These are phyloP conservation scores for Aspergillus conjunctus DNA, from an alignment of 495 filamentous ascomycete species.

Conservation along the genomic window DNA sequence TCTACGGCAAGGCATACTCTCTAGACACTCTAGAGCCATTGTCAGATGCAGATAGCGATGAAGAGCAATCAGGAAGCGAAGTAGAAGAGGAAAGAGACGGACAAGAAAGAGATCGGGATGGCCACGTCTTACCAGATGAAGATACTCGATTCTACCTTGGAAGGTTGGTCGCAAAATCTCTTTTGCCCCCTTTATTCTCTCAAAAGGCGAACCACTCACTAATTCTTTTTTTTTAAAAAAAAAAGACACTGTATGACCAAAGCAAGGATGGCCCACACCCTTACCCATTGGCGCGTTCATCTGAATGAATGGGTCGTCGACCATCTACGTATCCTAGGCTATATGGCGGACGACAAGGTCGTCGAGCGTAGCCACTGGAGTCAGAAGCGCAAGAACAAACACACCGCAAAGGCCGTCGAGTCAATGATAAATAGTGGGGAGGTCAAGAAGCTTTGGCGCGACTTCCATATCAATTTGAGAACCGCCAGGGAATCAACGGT, in stretches of 20 bases:
- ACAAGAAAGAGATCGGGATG: slow-evolving; percentile 40
- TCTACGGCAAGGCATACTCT: slow-evolving; percentile 71
- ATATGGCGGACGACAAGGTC: slow-evolving; percentile 53
- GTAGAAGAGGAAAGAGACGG: slow-evolving; percentile 40
- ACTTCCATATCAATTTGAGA: slow-evolving; percentile 61
- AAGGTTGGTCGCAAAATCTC: slow-evolving; percentile 33
- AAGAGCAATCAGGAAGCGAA: slow-evolving; percentile 39
- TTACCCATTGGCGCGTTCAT: slow-evolving; percentile 75
- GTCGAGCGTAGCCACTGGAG: slow-evolving; percentile 56
- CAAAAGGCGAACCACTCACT: neutral
- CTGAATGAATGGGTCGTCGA: slow-evolving; percentile 71
- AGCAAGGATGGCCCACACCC: slow-evolving; percentile 66
- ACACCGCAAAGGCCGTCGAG: slow-evolving; percentile 59
- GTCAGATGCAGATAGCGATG: slow-evolving; percentile 49
- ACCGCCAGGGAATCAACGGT: slow-evolving; percentile 53
- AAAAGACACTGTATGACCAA: slow-evolving; percentile 64
- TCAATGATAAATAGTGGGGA: slow-evolving; percentile 57
- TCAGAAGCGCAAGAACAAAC: slow-evolving; percentile 51
- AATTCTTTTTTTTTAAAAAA: neutral
- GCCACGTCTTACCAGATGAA: slow-evolving; percentile 36
- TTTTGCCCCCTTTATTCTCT: neutral
- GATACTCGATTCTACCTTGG: slow-evolving; percentile 46
- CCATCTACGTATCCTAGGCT: slow-evolving; percentile 57
- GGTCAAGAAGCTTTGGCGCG: slow-evolving; percentile 58
- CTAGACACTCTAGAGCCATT: slow-evolving; percentile 68